These are phyloP conservation scores for Fusarium nematophilum DNA, from an alignment of 2,329 filamentous ascomycete species.

Conservation along the genomic window DNA sequence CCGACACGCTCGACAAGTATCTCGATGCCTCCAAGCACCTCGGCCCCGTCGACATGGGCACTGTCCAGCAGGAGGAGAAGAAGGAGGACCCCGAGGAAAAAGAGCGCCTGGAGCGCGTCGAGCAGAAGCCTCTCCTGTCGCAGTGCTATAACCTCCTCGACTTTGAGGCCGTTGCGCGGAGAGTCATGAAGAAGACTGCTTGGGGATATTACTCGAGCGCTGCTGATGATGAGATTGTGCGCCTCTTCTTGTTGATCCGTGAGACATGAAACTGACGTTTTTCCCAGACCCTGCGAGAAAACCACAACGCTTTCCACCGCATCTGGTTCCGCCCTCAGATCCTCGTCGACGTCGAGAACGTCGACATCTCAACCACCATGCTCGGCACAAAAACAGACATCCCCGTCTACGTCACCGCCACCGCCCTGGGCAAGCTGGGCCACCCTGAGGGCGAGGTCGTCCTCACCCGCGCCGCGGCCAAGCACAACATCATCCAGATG, in stretches of 20 bases:
- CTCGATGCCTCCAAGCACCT: constrained; percentile 87
- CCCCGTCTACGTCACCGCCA: constrained; percentile 97
- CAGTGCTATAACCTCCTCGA: constrained; percentile 96
- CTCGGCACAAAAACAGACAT: constrained; percentile 85
- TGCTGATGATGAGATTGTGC: constrained; percentile 65
- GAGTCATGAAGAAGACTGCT: constrained; percentile 93
- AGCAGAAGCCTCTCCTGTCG: constrained; percentile 80
- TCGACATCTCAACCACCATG: constrained; percentile 93
- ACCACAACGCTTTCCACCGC: constrained; percentile 95
- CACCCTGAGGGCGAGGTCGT: constrained; percentile 94
- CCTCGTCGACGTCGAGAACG: constrained; percentile 87
- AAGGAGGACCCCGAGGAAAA: constrained; percentile 70
- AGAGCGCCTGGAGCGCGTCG: constrained; percentile 78
- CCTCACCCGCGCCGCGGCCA: constrained; percentile 83
- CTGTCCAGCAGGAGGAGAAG: constrained; percentile 77
- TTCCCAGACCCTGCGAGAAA: constrained; percentile 87
- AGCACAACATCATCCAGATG: constrained; percentile 96
- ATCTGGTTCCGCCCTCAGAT: constrained; percentile 95
- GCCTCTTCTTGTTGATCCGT: constrained; percentile 8
- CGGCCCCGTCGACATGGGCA: constrained; percentile 88
- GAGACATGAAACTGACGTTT: constrained; percentile 12
- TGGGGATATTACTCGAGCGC: constrained; percentile 99
- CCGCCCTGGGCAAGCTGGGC: constrained; percentile 93
- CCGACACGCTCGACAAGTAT: constrained; percentile 88
- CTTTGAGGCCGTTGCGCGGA: constrained; percentile 91